phyloP scores from a whole-genome alignment of 2,329 filamentous ascomycete genomes.

The Aspergillus hortae region DNA sequence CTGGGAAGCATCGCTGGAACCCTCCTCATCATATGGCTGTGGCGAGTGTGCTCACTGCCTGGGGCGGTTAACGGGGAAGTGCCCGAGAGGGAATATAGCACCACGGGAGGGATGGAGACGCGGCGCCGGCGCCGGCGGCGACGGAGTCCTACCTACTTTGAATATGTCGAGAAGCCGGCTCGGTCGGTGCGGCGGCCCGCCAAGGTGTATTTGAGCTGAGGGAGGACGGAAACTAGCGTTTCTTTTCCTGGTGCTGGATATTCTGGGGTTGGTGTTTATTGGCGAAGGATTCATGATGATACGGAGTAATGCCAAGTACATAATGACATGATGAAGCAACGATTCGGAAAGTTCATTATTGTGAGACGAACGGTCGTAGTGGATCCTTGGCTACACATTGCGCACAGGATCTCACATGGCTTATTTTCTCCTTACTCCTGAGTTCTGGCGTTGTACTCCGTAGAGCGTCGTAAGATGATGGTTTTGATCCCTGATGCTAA shows the following conservation, averaged over 20 bases:
- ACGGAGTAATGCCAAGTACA: background rate
- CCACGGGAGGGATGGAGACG: conserved; percentile 15
- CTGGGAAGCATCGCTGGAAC: conserved; percentile 38
- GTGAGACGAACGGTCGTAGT: background rate
- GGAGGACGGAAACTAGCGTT: background rate
- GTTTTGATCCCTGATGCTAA: background rate
- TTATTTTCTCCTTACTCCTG: background rate
- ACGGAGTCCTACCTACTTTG: conserved; percentile 23
- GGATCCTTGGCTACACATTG: background rate
- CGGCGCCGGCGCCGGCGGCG: conserved; percentile 18
- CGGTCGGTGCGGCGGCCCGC: conserved; percentile 30
- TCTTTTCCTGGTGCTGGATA: background rate
- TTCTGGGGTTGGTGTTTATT: background rate
- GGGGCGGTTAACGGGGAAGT: conserved; percentile 19
- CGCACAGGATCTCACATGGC: background rate
- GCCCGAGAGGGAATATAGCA: conserved; percentile 23
- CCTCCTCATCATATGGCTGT: conserved; percentile 36
- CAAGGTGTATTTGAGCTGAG: conserved; percentile 32
- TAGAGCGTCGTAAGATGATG: background rate
- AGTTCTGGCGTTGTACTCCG: background rate
- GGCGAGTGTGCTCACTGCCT: conserved; percentile 23
- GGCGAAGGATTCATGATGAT: background rate
- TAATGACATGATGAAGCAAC: background rate
- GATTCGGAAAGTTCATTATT: background rate
- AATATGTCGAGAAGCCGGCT: conserved; percentile 30